Evolutionary conservation across 2,329 filamentous ascomycete genomes (phyloP).

Genomic region (Pseudocercospora ulei): DNA sequence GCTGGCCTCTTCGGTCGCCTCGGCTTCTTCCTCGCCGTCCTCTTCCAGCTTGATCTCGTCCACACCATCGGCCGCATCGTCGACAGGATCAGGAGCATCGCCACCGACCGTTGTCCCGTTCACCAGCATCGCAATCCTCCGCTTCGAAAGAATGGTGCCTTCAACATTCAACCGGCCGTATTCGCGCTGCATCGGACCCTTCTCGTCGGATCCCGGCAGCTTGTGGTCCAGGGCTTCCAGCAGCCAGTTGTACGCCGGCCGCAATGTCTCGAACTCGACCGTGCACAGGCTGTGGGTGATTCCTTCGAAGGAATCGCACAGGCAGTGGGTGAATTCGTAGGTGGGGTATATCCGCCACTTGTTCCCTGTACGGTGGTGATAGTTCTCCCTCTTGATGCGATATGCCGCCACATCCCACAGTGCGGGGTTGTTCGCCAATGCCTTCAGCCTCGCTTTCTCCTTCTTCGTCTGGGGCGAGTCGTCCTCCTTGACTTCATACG

Average conservation of each 20-base stretch:
- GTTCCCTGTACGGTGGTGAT: constrained; percentile 68
- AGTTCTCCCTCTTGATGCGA: constrained; percentile 62
- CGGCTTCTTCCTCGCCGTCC: constrained; percentile 35
- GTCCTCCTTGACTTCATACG: constrained; percentile 31
- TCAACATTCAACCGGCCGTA: constrained; percentile 68
- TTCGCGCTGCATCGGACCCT: constrained; percentile 76
- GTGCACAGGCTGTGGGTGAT: constrained; percentile 92
- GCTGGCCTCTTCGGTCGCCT: constrained; percentile 24
- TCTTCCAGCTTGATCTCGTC: constrained; percentile 39
- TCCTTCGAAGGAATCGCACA: constrained; percentile 83
- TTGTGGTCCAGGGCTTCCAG: constrained; percentile 74
- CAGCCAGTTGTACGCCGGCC: constrained; percentile 85
- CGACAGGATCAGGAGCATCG: constrained; percentile 20
- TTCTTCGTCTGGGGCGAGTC: constrained; percentile 32
- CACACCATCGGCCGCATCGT: constrained; percentile 28
- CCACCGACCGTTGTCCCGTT: constrained; percentile 46
- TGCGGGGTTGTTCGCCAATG: constrained; percentile 61
- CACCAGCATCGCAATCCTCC: constrained; percentile 71
- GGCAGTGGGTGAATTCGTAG: constrained; percentile 77
- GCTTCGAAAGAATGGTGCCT: constrained; percentile 79
- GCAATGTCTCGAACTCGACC: constrained; percentile 75
- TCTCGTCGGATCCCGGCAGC: constrained; percentile 49
- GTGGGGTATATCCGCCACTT: constrained; percentile 93
- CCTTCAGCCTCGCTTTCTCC: constrained; percentile 32
- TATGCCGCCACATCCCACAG: constrained; percentile 97